These are phyloP conservation scores for Trametopsis cervina DNA, from an alignment of 768 basidiomycete genomes.

Conservation along the genomic window DNA sequence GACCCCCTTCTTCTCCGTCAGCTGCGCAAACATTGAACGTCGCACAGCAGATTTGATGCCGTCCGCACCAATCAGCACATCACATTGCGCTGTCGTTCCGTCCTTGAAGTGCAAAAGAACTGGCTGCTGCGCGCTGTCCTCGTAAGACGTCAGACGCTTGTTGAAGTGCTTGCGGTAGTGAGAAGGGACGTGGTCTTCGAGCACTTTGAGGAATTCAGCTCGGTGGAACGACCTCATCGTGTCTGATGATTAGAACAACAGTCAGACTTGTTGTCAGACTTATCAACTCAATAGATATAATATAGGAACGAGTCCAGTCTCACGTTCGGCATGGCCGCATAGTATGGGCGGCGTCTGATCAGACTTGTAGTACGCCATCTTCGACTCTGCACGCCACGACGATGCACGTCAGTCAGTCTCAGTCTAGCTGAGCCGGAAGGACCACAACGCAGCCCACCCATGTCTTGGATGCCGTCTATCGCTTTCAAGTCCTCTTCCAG, in stretches of 20 bases:
- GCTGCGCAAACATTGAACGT: conserved; percentile 12
- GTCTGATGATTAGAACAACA: neutral
- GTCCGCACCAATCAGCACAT: conserved; percentile 23
- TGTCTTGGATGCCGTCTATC: too few relatives aligned
- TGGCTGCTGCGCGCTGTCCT: conserved; percentile 1
- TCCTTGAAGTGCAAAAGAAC: conserved; percentile 21
- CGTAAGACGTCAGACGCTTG: conserved; percentile 27
- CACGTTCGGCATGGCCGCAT: conserved; percentile 1
- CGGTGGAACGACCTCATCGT: conserved; percentile 20
- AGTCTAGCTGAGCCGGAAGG: too few relatives aligned
- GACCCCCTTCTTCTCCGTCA: conserved; percentile 5
- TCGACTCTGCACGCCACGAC: neutral
- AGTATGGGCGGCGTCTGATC: conserved; percentile 7
- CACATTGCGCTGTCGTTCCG: conserved; percentile 17
- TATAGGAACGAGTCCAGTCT: neutral
- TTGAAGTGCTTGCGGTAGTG: conserved; percentile 18
- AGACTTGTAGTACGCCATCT: conserved; percentile 11
- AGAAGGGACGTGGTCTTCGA: conserved; percentile 18
- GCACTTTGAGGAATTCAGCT: conserved; percentile 20
- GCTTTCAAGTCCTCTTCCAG: conserved; percentile 13
- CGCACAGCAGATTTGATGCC: conserved; percentile 23
- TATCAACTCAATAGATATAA: neutral
- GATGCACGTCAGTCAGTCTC: too few relatives aligned
- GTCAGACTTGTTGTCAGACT: neutral
- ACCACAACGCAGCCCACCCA: too few relatives aligned